A percentile compares a stretch with the other conserved stretches of the same genome.
These are phyloP conservation scores for Chaetomidium leptoderma DNA, from an alignment of 495 filamentous ascomycete genomes.

Conservation along the genomic window DNA sequence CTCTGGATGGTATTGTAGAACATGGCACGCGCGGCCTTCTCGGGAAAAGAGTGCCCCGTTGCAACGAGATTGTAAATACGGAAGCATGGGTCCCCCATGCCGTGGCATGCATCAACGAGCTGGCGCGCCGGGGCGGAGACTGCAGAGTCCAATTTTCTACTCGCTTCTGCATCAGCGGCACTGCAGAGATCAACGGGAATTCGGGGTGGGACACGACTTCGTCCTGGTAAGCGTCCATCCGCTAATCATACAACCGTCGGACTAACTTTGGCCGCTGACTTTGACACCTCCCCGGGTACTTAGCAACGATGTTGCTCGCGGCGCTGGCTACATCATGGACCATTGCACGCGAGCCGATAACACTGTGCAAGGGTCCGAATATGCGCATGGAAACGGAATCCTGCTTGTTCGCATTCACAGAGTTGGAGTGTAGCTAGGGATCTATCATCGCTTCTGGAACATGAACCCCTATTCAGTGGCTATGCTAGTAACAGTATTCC, in stretches of 20 bases:
- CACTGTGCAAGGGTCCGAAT: background rate
- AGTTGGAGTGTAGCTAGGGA: too few relatives aligned
- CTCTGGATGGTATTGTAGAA: too few relatives aligned
- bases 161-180: background rate
- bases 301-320: background rate
- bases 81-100: background rate
- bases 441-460: too few relatives aligned
- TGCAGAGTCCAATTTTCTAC: background rate
- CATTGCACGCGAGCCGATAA: background rate
- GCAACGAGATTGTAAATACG: background rate
- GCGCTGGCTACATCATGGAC: background rate
- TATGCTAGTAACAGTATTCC: too few relatives aligned
- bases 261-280: too few relatives aligned
- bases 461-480: too few relatives aligned
- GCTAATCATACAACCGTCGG: too few relatives aligned
- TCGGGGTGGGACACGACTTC: background rate
- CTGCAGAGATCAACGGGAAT: background rate
- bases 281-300: too few relatives aligned
- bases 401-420: background rate
- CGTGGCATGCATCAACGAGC: background rate
- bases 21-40: background rate
- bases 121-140: background rate
- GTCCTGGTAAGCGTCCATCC: background rate
- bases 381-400: background rate
- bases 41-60: background rate